Base-by-base conservation (phyloP, 352 stramenopile species). In the Globisporangium heterothallicum region DNA sequence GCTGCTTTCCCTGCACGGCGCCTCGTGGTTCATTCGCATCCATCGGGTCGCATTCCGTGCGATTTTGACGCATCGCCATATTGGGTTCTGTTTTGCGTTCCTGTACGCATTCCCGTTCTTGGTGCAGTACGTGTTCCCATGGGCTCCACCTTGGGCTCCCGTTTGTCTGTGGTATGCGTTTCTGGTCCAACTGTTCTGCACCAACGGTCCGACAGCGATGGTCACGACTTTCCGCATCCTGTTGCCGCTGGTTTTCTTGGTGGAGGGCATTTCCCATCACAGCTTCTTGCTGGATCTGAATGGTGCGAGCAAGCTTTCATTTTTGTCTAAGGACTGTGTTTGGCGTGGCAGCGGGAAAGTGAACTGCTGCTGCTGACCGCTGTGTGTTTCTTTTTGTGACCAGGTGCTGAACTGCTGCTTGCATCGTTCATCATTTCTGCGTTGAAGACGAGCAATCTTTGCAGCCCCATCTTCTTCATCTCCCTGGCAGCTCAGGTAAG, bases 131-230 rank as follows among this genome's bases (percentile, higher is more conserved):
- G 78, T 94, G 24, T 88, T 95, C 45, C 79, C 85, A 16, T 95
- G 85, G 85, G 85, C 85, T 0, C 85, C 85, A 43, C 85, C 85
- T 44, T 95, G 85, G 85, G 85, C 81, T 0, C 83, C 85, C 0
- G 84, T 95, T 22, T 95, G 85, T 42, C 74, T 95, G 1, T 95
- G 85, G 85, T 95, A 95, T 44, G 84, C 85, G 14, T 95, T 95
- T 61, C 65, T 95, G 13, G 81, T 94, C 18, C 85, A 95, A 52
- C 61, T 95, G 9, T 94, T 94, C 49, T 94, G 84, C 48, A 90
- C 84, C 26, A 89, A 80, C 19, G 83, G 84, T 1, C 59, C 85
- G 9, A 86, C 82, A 0, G 81, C 85, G 1, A 95, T 94, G 83
- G 79, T 92, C 12, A 87, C 84, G 29, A 88, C 79, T 1, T 93